Conservation (phyloP, 2,329 filamentous ascomycete species). For the Lachnellula occidentalis region DNA sequence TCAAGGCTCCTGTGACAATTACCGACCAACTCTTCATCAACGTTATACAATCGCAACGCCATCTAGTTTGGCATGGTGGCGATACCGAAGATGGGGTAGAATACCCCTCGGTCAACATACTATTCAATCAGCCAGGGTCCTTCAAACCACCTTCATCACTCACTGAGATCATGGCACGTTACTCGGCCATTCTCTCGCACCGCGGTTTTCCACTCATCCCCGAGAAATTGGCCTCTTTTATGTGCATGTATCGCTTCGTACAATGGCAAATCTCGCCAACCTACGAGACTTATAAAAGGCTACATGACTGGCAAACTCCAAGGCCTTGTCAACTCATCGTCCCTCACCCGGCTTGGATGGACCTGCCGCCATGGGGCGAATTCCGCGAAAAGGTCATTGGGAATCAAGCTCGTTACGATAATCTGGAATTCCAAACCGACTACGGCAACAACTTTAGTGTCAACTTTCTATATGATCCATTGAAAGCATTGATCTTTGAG, state of each 20-base stretch:
- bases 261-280: conserved; percentile 29
- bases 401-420: conserved; percentile 26
- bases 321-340: conserved; percentile 20
- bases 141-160: conserved; percentile 18
- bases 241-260: conserved; percentile 30
- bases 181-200: conserved; percentile 21
- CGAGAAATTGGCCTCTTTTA: conserved; percentile 28
- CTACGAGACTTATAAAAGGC: conserved; percentile 18
- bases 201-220: conserved; percentile 26
- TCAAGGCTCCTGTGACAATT: conserved; percentile 25
- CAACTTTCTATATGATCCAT: conserved; percentile 25
- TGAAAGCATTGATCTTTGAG: conserved; percentile 25
- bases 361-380: conserved; percentile 27
- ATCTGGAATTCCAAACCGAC: conserved; percentile 24
- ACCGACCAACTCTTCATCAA: conserved; percentile 27
- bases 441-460: conserved; percentile 25
- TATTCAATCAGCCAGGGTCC: conserved; percentile 23
- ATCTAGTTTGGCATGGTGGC: conserved; percentile 17
- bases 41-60: conserved; percentile 26
- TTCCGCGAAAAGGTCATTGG: conserved; percentile 26
- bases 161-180: conserved; percentile 26
- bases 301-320: conserved; percentile 28
- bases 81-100: conserved; percentile 18
- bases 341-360: conserved; percentile 29
- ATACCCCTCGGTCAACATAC: conserved; percentile 26